These are phyloP conservation scores for Monilinia vaccinii-corymbosi DNA, from an alignment of 2,329 filamentous ascomycete genomes.

Conservation along the genomic window DNA sequence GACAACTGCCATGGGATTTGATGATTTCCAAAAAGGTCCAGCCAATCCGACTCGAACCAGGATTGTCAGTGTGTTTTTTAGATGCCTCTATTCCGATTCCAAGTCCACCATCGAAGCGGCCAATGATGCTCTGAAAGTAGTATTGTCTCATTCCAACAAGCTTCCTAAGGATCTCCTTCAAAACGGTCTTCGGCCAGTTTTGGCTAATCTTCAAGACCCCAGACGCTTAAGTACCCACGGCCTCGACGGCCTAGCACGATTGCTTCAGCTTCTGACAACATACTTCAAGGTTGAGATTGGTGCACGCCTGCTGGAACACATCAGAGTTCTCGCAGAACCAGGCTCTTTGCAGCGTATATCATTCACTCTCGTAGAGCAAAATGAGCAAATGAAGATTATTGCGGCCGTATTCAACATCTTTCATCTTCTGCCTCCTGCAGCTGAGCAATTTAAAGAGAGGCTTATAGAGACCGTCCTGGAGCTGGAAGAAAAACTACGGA, in stretches of 20 bases:
- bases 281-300: conserved; percentile 99
- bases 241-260: conserved; percentile 79
- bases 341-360: conserved; percentile 77
- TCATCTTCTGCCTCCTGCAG: conserved; percentile 84
- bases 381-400: conserved; percentile 86
- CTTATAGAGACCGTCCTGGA: conserved; percentile 86
- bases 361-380: conserved; percentile 90
- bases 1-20: conserved; percentile 86
- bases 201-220: conserved; percentile 91
- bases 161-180: conserved; percentile 92
- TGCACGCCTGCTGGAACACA: conserved; percentile 82
- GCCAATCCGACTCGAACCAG: conserved; percentile 56
- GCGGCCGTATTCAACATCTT: conserved; percentile 95
- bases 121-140: conserved; percentile 79
- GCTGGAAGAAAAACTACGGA: conserved; percentile 72
- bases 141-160: conserved; percentile 81
- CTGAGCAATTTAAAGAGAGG: conserved; percentile 82
- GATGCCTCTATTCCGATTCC: conserved; percentile 88
- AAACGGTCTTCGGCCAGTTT: conserved; percentile 85
- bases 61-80: conserved; percentile 96
- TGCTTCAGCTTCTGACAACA: conserved; percentile 86
- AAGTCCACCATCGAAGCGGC: conserved; percentile 88
- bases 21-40: conserved; percentile 74
- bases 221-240: conserved; percentile 83
- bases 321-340: conserved; percentile 81